Conservation (phyloP, 176 grass and related monocot genomes). For the Raddia distichophylla region DNA sequence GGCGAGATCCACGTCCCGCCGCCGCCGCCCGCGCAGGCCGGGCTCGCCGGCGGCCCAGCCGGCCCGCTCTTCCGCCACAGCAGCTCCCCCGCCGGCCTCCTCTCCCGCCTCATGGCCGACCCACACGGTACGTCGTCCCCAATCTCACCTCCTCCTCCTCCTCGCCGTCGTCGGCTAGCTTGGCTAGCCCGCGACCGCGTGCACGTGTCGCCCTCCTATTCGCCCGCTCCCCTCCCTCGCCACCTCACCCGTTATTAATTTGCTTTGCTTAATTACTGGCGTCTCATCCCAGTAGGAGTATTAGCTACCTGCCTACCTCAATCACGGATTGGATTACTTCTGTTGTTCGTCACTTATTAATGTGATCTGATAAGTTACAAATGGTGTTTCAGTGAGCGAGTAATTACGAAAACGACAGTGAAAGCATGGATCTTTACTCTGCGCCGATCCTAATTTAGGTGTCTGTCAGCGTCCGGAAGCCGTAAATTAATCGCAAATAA, state of each 20-base stretch:
- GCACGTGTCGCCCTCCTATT: background rate
- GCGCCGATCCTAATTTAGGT: background rate
- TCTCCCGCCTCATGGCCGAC: slow-evolving; percentile 81
- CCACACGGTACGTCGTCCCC: slow-evolving; percentile 49
- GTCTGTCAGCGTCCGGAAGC: background rate
- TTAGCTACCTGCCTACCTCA: too few species aligned
- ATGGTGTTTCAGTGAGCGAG: background rate
- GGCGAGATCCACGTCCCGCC: slow-evolving; percentile 49
- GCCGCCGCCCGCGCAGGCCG: background rate
- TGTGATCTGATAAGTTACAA: too few species aligned
- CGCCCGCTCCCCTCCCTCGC: background rate
- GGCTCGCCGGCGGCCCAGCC: background rate
- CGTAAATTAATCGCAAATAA: background rate
- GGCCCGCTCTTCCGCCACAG: slow-evolving; percentile 66
- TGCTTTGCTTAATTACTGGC: background rate
- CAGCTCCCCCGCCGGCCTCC: slow-evolving; percentile 83
- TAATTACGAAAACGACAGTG: background rate
- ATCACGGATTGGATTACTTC: too few species aligned
- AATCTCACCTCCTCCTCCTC: too few species aligned
- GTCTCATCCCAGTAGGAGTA: too few species aligned
- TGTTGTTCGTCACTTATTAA: too few species aligned
- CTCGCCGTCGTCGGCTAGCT: background rate
- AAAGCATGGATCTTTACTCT: background rate
- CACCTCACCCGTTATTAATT: too few species aligned
- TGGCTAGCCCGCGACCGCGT: background rate